Base-by-base conservation (phyloP, 2,329 filamentous ascomycete species). In the Exophiala alcalophila region DNA sequence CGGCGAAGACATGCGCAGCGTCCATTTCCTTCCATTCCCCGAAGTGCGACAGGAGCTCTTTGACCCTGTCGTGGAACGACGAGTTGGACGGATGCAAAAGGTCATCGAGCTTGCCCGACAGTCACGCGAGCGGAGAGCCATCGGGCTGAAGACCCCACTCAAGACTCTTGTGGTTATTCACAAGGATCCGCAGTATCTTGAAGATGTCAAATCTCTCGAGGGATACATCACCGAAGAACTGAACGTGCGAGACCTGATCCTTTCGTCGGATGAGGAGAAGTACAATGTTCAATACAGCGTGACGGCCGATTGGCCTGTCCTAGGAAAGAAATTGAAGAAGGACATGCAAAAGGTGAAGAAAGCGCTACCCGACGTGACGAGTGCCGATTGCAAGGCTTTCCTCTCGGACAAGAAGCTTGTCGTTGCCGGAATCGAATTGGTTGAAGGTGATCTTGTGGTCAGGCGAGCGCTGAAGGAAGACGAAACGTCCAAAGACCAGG, bases 261-360 rank as follows among this genome's bases (percentile, higher is more conserved):
- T 96, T 39, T 88, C 87, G 2, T 82, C 79, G 5, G 89, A 97
- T 52, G 92, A 97, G 68, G 83, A 80, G 41, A 86, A 84, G 63
- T 96, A 96, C 70, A 86, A 89, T 40, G 89, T 98, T 31, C 83
- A 92, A 61, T 94, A 96, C 69, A 88, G 85, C 49, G 87, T 91
- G 11, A 80, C 78, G 26, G 90, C 89, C 5, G 92, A 98, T 65
- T 96, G 92, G 84, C 89, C 92, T 10, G 84, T 86, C 2, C 76
- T 98, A 11, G 92, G 92, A 53, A 95, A 95, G 78, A 97, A 97
- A 71, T 77, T 97, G 56, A 94, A 94, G 76, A 96, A 95, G 68
- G 90, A 96, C 59, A 86, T 89, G 53, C 80, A 82, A 53, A 87
- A 84, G 62, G 89, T 97, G 56, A 94, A 94, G 73, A 94, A 91